These are phyloP conservation scores for Fusarium sp. DNA, from an alignment of 2,329 filamentous ascomycete genomes.

Conservation along the genomic window DNA sequence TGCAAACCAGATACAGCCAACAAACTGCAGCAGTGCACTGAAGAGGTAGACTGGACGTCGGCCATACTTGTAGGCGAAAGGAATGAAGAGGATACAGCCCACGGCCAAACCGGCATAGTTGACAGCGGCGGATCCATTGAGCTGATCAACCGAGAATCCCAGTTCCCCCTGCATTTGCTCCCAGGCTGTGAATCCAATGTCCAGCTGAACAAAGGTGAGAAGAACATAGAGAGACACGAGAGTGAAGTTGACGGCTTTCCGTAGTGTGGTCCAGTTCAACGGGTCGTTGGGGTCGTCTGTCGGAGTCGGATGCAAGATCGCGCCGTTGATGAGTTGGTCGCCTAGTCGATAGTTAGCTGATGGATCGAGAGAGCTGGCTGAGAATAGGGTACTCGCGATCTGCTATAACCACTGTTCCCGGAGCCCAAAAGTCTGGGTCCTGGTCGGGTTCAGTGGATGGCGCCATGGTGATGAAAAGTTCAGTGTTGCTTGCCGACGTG, in stretches of 20 bases:
- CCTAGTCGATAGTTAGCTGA: neutral
- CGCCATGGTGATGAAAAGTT: neutral
- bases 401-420: neutral
- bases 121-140: slow-evolving; percentile 38
- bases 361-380: accelerated
- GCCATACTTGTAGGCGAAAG: slow-evolving; percentile 47
- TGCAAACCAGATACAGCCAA: slow-evolving; percentile 36
- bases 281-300: neutral
- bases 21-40: slow-evolving; percentile 34
- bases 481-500: neutral
- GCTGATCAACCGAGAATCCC: slow-evolving; percentile 25
- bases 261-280: neutral
- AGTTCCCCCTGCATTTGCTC: slow-evolving; percentile 19
- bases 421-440: neutral
- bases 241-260: neutral
- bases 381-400: neutral
- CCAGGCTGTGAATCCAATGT: neutral
- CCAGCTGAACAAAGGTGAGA: neutral
- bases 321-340: neutral
- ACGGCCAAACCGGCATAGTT: slow-evolving; percentile 45
- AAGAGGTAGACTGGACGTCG: slow-evolving; percentile 46
- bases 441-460: neutral
- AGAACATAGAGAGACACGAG: neutral
- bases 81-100: slow-evolving; percentile 48
- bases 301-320: neutral